Conservation (phyloP, 148 eudicot genomes). For the Spergularia marina region DNA sequence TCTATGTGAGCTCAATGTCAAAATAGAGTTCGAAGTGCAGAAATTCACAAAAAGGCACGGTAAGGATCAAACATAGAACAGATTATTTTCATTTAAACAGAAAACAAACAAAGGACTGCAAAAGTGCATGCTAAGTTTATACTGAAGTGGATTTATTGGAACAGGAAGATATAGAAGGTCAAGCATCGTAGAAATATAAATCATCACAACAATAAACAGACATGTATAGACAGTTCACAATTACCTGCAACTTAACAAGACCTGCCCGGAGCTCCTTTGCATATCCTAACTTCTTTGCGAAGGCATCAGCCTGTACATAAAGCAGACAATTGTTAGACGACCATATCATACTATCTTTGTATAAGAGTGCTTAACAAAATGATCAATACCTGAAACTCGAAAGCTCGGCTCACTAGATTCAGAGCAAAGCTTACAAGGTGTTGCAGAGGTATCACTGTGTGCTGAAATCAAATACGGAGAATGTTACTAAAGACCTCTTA, state of each 20-base stretch:
- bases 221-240: background rate
- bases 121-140: constrained; percentile 5
- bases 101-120: background rate
- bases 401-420: constrained; percentile 93
- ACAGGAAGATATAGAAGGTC: background rate
- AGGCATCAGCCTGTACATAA: constrained; percentile 85
- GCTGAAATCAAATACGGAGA: constrained; percentile 45
- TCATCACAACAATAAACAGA: background rate
- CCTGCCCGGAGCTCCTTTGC: constrained; percentile 72
- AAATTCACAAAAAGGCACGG: background rate
- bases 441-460: constrained; percentile 94
- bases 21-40: background rate
- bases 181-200: background rate
- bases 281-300: constrained; percentile 90
- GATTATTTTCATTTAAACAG: background rate
- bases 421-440: constrained; percentile 84
- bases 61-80: background rate
- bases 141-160: background rate
- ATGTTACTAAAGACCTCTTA: background rate
- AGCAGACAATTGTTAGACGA: constrained; percentile 15
- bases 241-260: constrained; percentile 91
- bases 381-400: constrained; percentile 84
- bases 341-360: background rate
- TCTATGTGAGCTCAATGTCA: background rate
- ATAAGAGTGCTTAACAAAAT: background rate